Percentiles rank a stretch among this genome's conserved stretches.
phyloP scores from a whole-genome alignment of 345 rosid genomes.

The Clausena lansium region DNA sequence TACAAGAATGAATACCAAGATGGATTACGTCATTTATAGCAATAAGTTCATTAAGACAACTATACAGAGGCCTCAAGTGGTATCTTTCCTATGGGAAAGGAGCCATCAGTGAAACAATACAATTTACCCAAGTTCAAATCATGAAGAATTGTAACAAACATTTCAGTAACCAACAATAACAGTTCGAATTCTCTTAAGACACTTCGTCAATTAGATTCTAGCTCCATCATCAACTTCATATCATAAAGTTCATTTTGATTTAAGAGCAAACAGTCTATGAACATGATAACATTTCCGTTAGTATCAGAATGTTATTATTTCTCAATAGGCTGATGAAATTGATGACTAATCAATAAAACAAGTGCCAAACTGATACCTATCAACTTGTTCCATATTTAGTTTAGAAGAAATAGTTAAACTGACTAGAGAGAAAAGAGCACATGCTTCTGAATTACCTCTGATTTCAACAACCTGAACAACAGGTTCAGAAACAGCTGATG shows the following conservation, averaged over 20 bases:
- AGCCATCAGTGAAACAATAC: not conserved
- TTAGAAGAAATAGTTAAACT: not conserved
- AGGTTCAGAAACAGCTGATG: slow-evolving; percentile 15
- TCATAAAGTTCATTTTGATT: slow-evolving; percentile 4
- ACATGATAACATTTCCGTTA: not conserved
- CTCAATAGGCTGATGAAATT: not conserved
- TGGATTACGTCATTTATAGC: not conserved
- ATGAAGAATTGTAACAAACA: not conserved
- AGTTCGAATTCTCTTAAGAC: not conserved
- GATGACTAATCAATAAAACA: not conserved
- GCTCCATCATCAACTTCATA: slow-evolving; percentile 7
- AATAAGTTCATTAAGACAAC: not conserved
- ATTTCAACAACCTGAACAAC: slow-evolving; percentile 26
- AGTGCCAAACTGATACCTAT: not conserved
- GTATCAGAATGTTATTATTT: not conserved
- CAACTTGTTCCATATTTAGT: not conserved
- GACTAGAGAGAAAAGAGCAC: slow-evolving; percentile 10
- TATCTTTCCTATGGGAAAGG: not conserved
- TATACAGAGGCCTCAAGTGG: not conserved
- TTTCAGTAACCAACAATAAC: not conserved
- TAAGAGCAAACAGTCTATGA: not conserved
- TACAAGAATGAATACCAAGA: not conserved
- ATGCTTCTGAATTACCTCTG: slow-evolving; percentile 38
- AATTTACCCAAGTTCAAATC: not conserved
- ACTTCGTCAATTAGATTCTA: not conserved